Base-by-base conservation (phyloP, 371 early-diverging fungal genomes). In the Choanephora cucurbitarum region DNA sequence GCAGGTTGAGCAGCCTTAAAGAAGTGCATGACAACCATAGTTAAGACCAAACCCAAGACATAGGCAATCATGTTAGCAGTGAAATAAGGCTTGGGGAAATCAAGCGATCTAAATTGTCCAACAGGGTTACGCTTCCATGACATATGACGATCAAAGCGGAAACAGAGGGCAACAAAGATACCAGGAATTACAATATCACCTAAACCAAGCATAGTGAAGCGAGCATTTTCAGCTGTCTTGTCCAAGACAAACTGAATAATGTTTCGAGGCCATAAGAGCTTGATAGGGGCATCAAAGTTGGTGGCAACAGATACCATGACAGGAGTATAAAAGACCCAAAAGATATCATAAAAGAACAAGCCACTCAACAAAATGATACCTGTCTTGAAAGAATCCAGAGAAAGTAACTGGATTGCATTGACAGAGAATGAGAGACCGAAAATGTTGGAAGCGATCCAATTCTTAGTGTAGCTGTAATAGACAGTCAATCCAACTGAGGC, bases 271-370 rank as follows among this genome's bases (percentile, higher is more conserved):
- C 88, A 96, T 46, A 95, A 78, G 17, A 98, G 88, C 82, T 97
- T 97, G 75, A 98, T 92, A 42, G 99, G 99, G 1, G 92, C 94
- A 67, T 98, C 97, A 77, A 97, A 91, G 65, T 86, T 89, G 79
- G 92, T 95, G 43, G 99, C 99, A 33, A 98, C 99, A 0, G 92
- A 90, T 21, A 97, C 96, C 99, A 98, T 98, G 48, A 98, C 99
- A 50, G 94, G 94, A 2, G 98, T 97, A 28, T 96, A 96, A 81
- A 97, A 98, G 51, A 98, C 99, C 98, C 98, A 98, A 64, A 97
- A 98, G 53, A 98, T 89, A 71, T 98, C 99, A 66, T 98, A 98
- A 44, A 95, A 67, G 76, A 98, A 98, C 42, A 98, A 75, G 28
- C 94, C 96, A 43, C 85, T 75, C 33, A 98, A 83, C 43, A 98